Evolutionary conservation across 2,329 filamentous ascomycete genomes (phyloP).

Genomic region (Xylariomycetidae sp.): DNA sequence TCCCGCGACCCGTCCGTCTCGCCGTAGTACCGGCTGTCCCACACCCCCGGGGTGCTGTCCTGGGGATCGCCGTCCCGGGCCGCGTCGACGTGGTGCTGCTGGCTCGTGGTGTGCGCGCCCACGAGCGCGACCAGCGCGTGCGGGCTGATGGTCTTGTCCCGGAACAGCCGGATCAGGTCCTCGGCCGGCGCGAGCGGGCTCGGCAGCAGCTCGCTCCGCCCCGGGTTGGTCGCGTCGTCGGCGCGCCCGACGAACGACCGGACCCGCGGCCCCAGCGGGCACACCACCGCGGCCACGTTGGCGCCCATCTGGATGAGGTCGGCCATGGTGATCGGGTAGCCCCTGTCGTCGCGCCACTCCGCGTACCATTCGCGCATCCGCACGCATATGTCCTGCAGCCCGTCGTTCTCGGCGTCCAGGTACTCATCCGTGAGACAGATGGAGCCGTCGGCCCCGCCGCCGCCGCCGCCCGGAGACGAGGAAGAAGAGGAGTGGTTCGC

Average conservation of each 20-base stretch:
- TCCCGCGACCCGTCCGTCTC: conserved; percentile 28
- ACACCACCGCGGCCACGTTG: conserved; percentile 45
- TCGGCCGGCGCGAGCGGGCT: conserved; percentile 37
- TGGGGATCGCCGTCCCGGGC: conserved; percentile 39
- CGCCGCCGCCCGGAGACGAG: too few species aligned
- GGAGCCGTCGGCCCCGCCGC: conserved; percentile 44
- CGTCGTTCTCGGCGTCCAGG: conserved; percentile 38
- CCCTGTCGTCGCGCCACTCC: conserved; percentile 23
- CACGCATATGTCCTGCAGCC: conserved; percentile 39
- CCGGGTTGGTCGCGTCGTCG: conserved; percentile 36
- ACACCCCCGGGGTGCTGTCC: conserved; percentile 47
- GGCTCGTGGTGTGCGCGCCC: conserved; percentile 49
- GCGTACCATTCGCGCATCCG: conserved; percentile 34
- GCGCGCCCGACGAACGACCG: conserved; percentile 47
- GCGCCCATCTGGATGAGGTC: conserved; percentile 51
- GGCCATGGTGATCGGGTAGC: conserved; percentile 41
- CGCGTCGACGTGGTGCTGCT: conserved; percentile 41
- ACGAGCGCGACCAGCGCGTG: conserved; percentile 49
- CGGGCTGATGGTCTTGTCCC: conserved; percentile 47
- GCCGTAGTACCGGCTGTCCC: conserved; percentile 49
- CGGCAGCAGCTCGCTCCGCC: conserved; percentile 39
- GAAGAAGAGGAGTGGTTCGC: too few species aligned
- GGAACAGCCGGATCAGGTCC: conserved; percentile 44
- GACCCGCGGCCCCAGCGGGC: conserved; percentile 41
- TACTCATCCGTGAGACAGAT: conserved; percentile 38